phyloP scores from a whole-genome alignment of 2,329 filamentous ascomycete species.

The Nigrospora osmanthi region DNA sequence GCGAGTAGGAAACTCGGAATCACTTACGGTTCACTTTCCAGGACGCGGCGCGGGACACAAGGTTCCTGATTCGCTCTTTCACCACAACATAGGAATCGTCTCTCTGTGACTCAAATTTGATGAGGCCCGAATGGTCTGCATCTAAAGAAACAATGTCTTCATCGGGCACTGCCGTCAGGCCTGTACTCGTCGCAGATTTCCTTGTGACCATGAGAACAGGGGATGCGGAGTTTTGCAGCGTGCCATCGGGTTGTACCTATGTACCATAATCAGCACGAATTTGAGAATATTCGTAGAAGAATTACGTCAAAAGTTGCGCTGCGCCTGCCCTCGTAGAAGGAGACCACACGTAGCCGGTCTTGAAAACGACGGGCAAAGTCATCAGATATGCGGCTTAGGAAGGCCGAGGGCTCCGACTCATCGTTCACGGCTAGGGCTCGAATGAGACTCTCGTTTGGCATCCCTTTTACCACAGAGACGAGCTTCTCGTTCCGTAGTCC shows the following conservation, averaged over 20 bases:
- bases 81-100: constrained; percentile 3
- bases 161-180: constrained; percentile 7
- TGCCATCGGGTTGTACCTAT: neutral
- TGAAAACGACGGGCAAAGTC: constrained; percentile 11
- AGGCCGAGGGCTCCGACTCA: constrained; percentile 12
- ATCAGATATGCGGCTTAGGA: constrained; percentile 8
- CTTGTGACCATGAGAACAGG: constrained; percentile 12
- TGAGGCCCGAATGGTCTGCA: constrained; percentile 14
- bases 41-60: neutral
- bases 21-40: neutral
- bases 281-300: neutral
- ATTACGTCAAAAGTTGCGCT: constrained; percentile 12
- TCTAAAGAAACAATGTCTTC: constrained; percentile 12
- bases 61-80: too few relatives aligned
- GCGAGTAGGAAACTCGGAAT: too few relatives aligned
- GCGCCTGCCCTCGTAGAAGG: constrained; percentile 8
- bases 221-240: constrained; percentile 7
- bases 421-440: constrained; percentile 9
- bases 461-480: constrained; percentile 10
- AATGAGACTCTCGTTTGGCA: constrained; percentile 15
- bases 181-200: constrained; percentile 18
- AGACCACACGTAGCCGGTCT: constrained; percentile 9
- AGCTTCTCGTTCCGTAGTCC: constrained; percentile 13
- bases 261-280: neutral
- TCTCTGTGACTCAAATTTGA: constrained; percentile 10